phyloP scores from a whole-genome alignment of 345 rosid species.

The Hibiscus tridactylites region DNA sequence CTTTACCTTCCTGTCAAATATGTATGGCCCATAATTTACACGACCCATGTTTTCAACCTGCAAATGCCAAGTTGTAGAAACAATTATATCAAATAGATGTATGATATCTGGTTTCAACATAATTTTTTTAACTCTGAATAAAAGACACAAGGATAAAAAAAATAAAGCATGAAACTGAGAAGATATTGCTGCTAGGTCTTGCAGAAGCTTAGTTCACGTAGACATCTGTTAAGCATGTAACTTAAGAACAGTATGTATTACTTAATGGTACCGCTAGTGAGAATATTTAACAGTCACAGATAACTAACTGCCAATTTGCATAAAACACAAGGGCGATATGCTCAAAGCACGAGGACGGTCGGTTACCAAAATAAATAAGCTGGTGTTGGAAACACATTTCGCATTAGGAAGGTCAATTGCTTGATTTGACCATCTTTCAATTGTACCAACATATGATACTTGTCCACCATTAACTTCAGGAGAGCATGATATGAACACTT shows the following conservation, averaged over 20 bases:
- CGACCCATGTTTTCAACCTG: conserved; percentile 98
- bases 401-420: conserved; percentile 45
- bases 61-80: not conserved
- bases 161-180: not conserved
- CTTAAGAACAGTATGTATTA: not conserved
- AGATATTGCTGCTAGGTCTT: not conserved
- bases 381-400: conserved; percentile 47
- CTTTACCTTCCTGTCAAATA: conserved; percentile 77
- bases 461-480: conserved; percentile 27
- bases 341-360: not conserved
- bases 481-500: conserved; percentile 61
- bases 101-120: not conserved
- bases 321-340: not conserved
- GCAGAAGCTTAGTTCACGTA: not conserved
- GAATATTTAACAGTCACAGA: not conserved
- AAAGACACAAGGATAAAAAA: not conserved
- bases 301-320: not conserved
- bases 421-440: conserved; percentile 73
- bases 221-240: not conserved
- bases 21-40: conserved; percentile 67
- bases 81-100: not conserved
- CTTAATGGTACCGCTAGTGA: not conserved
- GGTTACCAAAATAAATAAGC: conserved; percentile 61
- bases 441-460: conserved; percentile 44
- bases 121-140: not conserved